Evolutionary conservation across 169 alveolate species (phyloP).

Genomic region (Theileria orientalis): DNA sequence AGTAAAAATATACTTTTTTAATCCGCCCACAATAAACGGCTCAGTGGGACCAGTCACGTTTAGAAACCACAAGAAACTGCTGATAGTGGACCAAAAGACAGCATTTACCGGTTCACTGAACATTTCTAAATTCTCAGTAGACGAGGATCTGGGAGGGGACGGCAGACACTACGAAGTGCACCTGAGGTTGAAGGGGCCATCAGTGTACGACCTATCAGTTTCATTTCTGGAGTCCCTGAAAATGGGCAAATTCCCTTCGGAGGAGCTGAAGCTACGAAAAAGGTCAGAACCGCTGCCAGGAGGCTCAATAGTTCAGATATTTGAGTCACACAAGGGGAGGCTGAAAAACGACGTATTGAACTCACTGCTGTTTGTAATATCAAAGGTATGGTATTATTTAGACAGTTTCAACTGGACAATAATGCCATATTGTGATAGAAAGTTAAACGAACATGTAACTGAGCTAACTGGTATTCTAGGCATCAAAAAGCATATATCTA

Average conservation of each 20-base stretch:
- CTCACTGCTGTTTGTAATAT: slow-evolving; percentile 30
- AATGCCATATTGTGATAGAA: slow-evolving; percentile 22
- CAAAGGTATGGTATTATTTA: slow-evolving; percentile 54
- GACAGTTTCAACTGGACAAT: slow-evolving; percentile 23
- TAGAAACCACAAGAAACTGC: slow-evolving; percentile 79
- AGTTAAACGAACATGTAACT: not conserved
- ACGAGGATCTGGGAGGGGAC: slow-evolving; percentile 38
- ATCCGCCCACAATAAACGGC: slow-evolving; percentile 30
- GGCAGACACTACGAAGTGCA: slow-evolving; percentile 54
- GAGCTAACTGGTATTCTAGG: slow-evolving; percentile 48
- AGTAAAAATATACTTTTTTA: slow-evolving; percentile 47
- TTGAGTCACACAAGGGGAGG: slow-evolving; percentile 68
- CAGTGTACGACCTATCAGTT: slow-evolving; percentile 71
- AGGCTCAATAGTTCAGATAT: slow-evolving; percentile 73
- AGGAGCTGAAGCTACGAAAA: slow-evolving; percentile 21
- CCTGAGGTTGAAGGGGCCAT: slow-evolving; percentile 63
- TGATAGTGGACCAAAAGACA: slow-evolving; percentile 66
- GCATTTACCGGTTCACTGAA: slow-evolving; percentile 85
- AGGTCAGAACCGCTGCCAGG: slow-evolving; percentile 49
- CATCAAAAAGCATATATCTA: slow-evolving; percentile 65
- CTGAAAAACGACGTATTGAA: slow-evolving; percentile 67
- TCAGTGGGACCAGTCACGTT: slow-evolving; percentile 70
- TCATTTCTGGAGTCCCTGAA: slow-evolving; percentile 62
- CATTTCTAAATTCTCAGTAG: slow-evolving; percentile 54
- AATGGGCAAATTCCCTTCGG: slow-evolving; percentile 35